A percentile compares a stretch with the other conserved stretches of the same genome.
These are phyloP conservation scores for Plasmodium vinckei DNA, from an alignment of 169 alveolate genomes.

Conservation along the genomic window DNA sequence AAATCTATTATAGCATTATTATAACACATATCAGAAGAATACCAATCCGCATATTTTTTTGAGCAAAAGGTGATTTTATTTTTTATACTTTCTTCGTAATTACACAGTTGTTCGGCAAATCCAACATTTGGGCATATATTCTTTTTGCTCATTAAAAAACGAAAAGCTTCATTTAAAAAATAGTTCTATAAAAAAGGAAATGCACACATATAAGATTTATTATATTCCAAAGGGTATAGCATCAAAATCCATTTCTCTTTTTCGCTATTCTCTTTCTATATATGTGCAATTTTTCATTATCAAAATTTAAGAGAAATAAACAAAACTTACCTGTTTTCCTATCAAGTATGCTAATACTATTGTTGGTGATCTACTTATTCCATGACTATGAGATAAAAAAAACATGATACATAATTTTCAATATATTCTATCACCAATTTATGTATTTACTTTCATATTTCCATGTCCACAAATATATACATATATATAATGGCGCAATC, in stretches of 20 bases:
- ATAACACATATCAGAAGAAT: constrained; percentile 56
- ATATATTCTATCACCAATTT: no score
- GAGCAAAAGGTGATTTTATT: constrained; percentile 63
- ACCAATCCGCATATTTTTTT: constrained; percentile 81
- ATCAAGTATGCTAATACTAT: constrained; percentile 77
- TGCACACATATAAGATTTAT: neutral
- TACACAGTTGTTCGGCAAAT: constrained; percentile 81
- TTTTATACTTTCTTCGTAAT: constrained; percentile 66
- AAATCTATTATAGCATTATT: constrained; percentile 76
- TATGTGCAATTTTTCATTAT: no score
- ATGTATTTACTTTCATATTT: no score
- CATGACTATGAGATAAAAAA: constrained; percentile 72
- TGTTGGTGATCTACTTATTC: constrained; percentile 79
- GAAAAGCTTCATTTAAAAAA: constrained; percentile 78
- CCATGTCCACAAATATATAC: no score
- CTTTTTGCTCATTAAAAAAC: constrained; percentile 73
- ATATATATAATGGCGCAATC: no score
- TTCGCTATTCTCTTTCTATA: no score
- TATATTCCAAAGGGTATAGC: no score
- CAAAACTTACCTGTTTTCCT: constrained; percentile 69
- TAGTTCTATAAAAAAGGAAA: constrained; percentile 52
- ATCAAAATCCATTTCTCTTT: no score
- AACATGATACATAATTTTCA: neutral
- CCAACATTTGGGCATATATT: constrained; percentile 80
- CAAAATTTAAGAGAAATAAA: neutral